phyloP scores from a whole-genome alignment of 257 asterid genomes.

The Sherardia arvensis region DNA sequence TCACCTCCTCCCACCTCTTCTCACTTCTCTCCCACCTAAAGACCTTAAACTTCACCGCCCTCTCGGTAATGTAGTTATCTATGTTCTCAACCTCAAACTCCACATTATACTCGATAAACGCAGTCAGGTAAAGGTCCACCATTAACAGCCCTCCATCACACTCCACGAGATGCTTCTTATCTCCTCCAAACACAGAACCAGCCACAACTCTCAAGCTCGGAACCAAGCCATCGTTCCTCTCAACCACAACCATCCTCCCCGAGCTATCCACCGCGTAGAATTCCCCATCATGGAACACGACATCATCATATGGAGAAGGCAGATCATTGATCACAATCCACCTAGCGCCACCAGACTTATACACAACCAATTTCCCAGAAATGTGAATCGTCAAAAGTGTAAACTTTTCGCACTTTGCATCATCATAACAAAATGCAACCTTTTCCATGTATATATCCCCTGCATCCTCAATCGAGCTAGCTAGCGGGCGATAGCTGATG shows the following conservation, averaged over 20 bases:
- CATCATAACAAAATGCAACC: conserved; percentile 40
- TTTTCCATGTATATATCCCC: conserved; percentile 78
- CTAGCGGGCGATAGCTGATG: conserved; percentile 56
- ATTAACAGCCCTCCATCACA: conserved; percentile 53
- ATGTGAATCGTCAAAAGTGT: conserved; percentile 59
- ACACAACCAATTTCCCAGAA: conserved; percentile 63
- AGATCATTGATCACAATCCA: conserved; percentile 58
- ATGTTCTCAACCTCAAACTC: conserved; percentile 59
- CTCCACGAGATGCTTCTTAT: conserved; percentile 72
- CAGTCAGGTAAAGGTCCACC: conserved; percentile 60
- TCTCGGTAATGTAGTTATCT: conserved; percentile 63
- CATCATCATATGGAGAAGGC: conserved; percentile 64
- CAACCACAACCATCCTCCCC: conserved; percentile 49
- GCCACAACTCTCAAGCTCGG: conserved; percentile 37
- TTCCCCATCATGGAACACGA: conserved; percentile 39
- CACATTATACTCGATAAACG: conserved; percentile 48
- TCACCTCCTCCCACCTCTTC: conserved; percentile 53
- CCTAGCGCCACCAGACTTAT: conserved; percentile 58
- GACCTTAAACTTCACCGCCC: conserved; percentile 69
- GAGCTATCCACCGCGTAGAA: conserved; percentile 62
- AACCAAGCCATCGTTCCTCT: conserved; percentile 25
- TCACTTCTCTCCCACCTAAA: conserved; percentile 42
- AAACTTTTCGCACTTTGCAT: conserved; percentile 23
- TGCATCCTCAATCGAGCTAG: conserved; percentile 62
- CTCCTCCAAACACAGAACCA: conserved; percentile 50